Conservation (phyloP, 371 early-diverging fungal species). For the Rhizopus delemar region DNA sequence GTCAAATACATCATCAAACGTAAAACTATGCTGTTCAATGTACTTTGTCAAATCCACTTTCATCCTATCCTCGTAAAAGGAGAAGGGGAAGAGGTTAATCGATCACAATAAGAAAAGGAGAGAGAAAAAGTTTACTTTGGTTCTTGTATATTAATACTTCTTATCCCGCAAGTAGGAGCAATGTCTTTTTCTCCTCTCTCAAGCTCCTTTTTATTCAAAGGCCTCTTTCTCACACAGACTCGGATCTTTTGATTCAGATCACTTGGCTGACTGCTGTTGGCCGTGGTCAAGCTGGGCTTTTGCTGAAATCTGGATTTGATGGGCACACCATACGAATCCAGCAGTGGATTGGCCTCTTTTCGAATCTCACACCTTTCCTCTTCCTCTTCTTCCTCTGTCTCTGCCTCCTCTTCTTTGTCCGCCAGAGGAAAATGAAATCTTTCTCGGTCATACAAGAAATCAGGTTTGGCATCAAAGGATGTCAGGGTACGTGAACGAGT, state of each 20-base stretch:
- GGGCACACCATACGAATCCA: conserved; percentile 40
- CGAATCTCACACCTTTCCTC: conserved; percentile 23
- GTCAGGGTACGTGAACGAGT: conserved; percentile 39
- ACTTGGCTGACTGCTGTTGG: conserved; percentile 11
- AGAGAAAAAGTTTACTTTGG: conserved; percentile 62
- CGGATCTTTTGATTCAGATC: conserved; percentile 78
- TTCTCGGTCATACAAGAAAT: conserved; percentile 14
- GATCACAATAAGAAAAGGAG: not conserved
- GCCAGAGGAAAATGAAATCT: not conserved
- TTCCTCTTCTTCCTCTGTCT: conserved; percentile 20
- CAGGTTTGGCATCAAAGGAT: conserved; percentile 8
- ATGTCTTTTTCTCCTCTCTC: conserved; percentile 80
- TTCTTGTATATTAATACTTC: conserved; percentile 80
- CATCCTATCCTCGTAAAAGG: conserved; percentile 41
- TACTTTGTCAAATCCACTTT: conserved; percentile 94
- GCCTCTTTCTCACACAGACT: conserved; percentile 93
- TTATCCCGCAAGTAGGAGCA: conserved; percentile 60
- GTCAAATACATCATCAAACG: conserved; percentile 95
- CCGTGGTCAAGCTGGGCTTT: not conserved
- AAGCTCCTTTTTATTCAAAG: conserved; percentile 80
- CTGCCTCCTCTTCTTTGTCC: not conserved
- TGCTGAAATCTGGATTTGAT: conserved; percentile 8
- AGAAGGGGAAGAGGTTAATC: not conserved
- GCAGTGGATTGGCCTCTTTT: conserved; percentile 32
- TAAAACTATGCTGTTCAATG: conserved; percentile 89